Evolutionary conservation across 2,329 filamentous ascomycete genomes (phyloP), one percentile per base, ranked within the genome.

Genomic region (Coniochaeta hoffmannii): DNA sequence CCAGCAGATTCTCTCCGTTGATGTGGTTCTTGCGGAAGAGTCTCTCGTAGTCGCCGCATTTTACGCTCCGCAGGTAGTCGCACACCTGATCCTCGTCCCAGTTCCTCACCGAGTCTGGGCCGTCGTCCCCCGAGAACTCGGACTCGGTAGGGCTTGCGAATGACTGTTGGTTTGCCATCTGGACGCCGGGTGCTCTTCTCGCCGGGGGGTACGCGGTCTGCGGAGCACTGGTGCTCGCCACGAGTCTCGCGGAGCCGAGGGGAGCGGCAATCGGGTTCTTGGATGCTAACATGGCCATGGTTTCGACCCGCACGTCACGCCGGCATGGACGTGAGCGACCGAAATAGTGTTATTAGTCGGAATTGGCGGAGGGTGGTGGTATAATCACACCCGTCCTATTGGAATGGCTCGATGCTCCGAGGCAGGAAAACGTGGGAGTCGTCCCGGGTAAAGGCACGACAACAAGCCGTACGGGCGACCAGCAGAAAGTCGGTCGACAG

Each of bases 61-160:
- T 93, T 68, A 99, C 92, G 64, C 85, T 91, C 65, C 86, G 82
- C 60, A 99, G 79, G 81, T 96, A 99, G 53, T 96, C 89, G 66
- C 88, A 89, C 30, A 99, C 94, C 62, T 86, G 86, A 62, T 92
- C 88, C 74, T 97, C 94, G 67, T 93, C 87, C 93, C 93, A 97
- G 69, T 81, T 87, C 81, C 86, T 87, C 62, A 89, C 84, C 5
- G 86, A 84, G 64, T 91, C 87, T 54, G 88, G 81, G 31, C 83
- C 82, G 62, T 93, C 90, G 64, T 82, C 80, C 61, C 96, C 91
- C 24, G 90, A 94, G 71, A 96, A 96, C 63, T 96, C 91, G 28
- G 90, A 96, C 66, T 95, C 90, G 61, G 91, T 96, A 46, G 92
- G 91, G 68, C 90, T 96, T 41, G 84, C 82, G 67, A 88, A 93